These are phyloP conservation scores for Mucor velutinosus DNA, from an alignment of 371 early-diverging fungal species.

Conservation along the genomic window DNA sequence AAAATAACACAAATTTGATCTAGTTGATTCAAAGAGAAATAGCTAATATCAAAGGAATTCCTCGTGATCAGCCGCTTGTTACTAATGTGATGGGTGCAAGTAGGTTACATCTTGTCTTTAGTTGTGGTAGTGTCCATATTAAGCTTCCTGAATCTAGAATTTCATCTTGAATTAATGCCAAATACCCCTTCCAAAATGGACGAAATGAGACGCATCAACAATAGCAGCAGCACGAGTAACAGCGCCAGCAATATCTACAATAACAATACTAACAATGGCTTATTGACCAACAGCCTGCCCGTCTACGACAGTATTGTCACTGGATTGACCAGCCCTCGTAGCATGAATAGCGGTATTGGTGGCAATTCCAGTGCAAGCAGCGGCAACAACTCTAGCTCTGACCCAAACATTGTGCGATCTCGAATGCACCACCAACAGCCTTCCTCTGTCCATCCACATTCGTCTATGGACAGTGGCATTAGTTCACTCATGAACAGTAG, in stretches of 20 bases:
- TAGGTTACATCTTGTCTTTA: background rate
- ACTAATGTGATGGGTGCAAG: constrained; percentile 24
- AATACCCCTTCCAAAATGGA: constrained; percentile 6
- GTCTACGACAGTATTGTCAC: background rate
- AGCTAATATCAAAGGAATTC: constrained; percentile 40
- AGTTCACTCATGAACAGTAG: background rate
- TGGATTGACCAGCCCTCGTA: constrained; percentile 20
- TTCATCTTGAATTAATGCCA: background rate
- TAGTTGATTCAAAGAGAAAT: constrained; percentile 53
- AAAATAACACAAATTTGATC: background rate
- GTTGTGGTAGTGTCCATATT: background rate
- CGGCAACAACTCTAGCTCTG: background rate
- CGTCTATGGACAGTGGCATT: background rate
- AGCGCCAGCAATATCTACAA: background rate
- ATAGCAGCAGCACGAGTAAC: background rate
- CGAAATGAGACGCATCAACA: background rate
- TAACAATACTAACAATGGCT: background rate
- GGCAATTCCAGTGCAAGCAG: constrained; percentile 17
- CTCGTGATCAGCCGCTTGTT: constrained; percentile 27
- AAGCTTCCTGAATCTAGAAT: constrained; percentile 1
- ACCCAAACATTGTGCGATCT: background rate
- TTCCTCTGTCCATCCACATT: background rate
- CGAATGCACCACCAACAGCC: background rate
- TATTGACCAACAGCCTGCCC: background rate
- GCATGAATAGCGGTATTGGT: constrained; percentile 25